These are phyloP conservation scores for Daldinia sp. DNA, from an alignment of 2,329 filamentous ascomycete genomes.

Conservation along the genomic window DNA sequence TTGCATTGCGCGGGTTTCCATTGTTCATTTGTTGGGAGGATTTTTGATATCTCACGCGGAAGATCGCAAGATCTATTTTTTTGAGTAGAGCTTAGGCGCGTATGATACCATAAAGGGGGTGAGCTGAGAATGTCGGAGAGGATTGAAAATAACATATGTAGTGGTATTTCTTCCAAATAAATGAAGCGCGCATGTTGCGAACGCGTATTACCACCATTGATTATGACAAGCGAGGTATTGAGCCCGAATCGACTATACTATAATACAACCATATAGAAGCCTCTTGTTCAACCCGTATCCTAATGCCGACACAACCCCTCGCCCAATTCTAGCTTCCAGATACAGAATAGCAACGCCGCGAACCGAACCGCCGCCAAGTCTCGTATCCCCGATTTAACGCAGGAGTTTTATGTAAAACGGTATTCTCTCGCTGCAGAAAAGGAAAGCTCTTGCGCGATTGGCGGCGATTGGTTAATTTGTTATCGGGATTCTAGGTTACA, in stretches of 20 bases:
- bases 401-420: background rate
- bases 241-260: background rate
- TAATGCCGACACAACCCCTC: background rate
- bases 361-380: conserved; percentile 18
- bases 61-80: conserved; percentile 7
- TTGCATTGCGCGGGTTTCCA: conserved; percentile 5
- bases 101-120: conserved; percentile 27
- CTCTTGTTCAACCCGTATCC: background rate
- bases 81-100: conserved; percentile 14
- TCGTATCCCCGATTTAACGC: background rate
- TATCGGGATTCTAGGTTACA: conserved; percentile 13
- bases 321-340: conserved; percentile 24
- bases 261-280: background rate
- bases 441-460: background rate
- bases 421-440: background rate
- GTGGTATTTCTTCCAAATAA: conserved; percentile 31
- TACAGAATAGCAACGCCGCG: conserved; percentile 5
- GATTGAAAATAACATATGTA: conserved; percentile 10
- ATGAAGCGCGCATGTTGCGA: conserved; percentile 20
- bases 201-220: conserved; percentile 13
- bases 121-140: conserved; percentile 2
- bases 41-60: conserved; percentile 8
- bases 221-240: background rate
- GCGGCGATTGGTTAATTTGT: conserved; percentile 25
- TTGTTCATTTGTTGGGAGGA: conserved; percentile 10